Evolutionary conservation across 1,139 yeast species (phyloP).

Genomic region (Nematodospora anomalae): DNA sequence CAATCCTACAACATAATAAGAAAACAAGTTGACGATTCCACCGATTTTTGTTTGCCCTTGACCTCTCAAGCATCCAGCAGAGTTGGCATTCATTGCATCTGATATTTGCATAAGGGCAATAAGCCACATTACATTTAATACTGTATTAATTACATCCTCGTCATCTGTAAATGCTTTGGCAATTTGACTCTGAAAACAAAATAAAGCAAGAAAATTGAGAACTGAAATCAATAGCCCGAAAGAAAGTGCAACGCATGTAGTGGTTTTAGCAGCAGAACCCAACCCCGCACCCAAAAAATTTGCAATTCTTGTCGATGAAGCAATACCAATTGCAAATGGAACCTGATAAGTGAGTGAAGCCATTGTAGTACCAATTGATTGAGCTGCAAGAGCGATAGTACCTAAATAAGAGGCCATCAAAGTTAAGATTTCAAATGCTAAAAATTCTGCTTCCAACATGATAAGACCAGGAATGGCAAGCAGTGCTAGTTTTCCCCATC

Average conservation of each 20-base stretch:
- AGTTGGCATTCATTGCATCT: constrained; percentile 58
- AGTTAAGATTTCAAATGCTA: constrained; percentile 59
- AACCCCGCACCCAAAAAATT: constrained; percentile 58
- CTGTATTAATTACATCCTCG: constrained; percentile 39
- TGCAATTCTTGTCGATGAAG: constrained; percentile 59
- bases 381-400: constrained; percentile 56
- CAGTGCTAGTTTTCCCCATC: constrained; percentile 48
- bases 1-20: constrained; percentile 54
- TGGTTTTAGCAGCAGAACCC: constrained; percentile 42
- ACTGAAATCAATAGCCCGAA: constrained; percentile 46
- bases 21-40: constrained; percentile 52
- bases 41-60: constrained; percentile 62
- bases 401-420: constrained; percentile 57
- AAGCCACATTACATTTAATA: constrained; percentile 49
- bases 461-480: constrained; percentile 58
- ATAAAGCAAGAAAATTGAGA: constrained; percentile 41
- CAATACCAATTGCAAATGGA: constrained; percentile 62
- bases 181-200: constrained; percentile 35
- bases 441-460: constrained; percentile 60
- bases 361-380: constrained; percentile 56
- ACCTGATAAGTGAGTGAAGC: constrained; percentile 53
- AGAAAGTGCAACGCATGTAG: constrained; percentile 46
- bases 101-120: constrained; percentile 57
- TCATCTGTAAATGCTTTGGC: constrained; percentile 44
- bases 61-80: constrained; percentile 61